These are phyloP conservation scores for Mallotus japonicus DNA, from an alignment of 441 rosid genomes.

Conservation along the genomic window DNA sequence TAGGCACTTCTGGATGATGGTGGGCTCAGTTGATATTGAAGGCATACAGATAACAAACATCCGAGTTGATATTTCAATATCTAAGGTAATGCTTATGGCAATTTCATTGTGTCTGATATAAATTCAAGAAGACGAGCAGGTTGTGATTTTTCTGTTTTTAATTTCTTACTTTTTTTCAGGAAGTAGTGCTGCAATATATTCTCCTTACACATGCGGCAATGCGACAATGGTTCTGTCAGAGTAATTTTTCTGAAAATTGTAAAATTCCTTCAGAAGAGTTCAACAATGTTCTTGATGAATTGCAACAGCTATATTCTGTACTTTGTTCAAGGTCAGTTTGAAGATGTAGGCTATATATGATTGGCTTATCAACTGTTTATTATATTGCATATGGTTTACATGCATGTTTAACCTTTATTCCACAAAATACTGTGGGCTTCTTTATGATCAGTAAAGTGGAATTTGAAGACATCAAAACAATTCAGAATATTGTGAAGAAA, in stretches of 20 bases:
- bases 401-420: no score
- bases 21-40: no score
- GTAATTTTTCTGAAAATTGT: neutral
- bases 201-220: conserved; percentile 15
- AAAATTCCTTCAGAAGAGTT: conserved; percentile 1
- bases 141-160: neutral
- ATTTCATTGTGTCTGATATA: neutral
- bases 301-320: conserved; percentile 24
- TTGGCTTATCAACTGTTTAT: no score
- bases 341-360: neutral
- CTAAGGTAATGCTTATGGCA: neutral
- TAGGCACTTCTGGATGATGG: neutral
- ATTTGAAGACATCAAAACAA: neutral
- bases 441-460: neutral
- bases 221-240: neutral
- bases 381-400: no score
- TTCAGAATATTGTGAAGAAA: neutral
- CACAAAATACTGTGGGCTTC: neutral
- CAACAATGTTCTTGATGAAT: conserved; percentile 23
- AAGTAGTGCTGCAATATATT: neutral
- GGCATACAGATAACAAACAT: neutral
- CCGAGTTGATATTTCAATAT: neutral
- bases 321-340: conserved; percentile 30
- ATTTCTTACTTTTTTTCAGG: neutral
- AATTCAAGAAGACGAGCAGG: neutral